Percentiles rank a stretch among this genome's conserved stretches.
Conservation (phyloP, 2,329 filamentous ascomycete genomes). For the Sclerotinia trifoliorum region DNA sequence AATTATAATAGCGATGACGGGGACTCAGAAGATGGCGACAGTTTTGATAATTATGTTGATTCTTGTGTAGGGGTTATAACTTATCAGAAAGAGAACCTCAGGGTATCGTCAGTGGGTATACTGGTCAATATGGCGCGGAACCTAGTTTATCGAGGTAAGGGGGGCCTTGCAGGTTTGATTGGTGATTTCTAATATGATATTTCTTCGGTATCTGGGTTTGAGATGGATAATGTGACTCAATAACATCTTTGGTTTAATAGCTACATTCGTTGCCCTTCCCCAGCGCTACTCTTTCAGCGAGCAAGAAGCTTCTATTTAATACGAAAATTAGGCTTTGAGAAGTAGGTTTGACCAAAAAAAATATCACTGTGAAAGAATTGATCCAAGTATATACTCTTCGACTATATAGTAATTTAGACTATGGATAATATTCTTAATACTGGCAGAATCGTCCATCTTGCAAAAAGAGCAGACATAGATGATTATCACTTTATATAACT, state of each 20-base stretch:
- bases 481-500: conserved; percentile 31
- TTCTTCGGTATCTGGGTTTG: conserved; percentile 54
- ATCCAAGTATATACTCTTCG: not conserved
- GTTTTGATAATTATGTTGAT: no score
- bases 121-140: conserved; percentile 64
- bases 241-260: conserved; percentile 45
- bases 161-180: conserved; percentile 61
- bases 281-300: conserved; percentile 47
- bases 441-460: not conserved
- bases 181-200: conserved; percentile 41
- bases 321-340: conserved; percentile 41
- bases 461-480: conserved; percentile 29
- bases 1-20: no score
- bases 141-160: conserved; percentile 58
- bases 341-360: conserved; percentile 34
- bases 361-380: conserved; percentile 15
- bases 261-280: conserved; percentile 38
- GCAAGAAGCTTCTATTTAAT: conserved; percentile 48
- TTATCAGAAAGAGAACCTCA: conserved; percentile 48
- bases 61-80: no score
- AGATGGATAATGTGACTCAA: conserved; percentile 58
- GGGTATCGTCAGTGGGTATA: conserved; percentile 54
- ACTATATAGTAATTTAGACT: not conserved
- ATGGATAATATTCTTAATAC: not conserved
- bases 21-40: no score